Conservation (phyloP, 257 asterid species). For the Nyctanthes arbortristis region DNA sequence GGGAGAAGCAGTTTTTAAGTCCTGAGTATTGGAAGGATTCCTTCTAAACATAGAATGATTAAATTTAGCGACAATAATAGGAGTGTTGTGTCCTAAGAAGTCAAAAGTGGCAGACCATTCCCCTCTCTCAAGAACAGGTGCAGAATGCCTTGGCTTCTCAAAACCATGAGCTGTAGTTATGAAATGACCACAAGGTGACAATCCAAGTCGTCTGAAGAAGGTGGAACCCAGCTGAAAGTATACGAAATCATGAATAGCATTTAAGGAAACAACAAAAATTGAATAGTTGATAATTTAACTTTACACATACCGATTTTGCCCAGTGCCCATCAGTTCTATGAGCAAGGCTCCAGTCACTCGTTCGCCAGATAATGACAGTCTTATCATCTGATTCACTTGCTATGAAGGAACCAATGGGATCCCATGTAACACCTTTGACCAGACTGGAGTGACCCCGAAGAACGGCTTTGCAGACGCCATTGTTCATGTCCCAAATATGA, state of each 20-base stretch:
- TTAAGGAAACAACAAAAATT: neutral
- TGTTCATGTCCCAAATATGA: constrained; percentile 95
- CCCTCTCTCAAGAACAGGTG: constrained; percentile 99
- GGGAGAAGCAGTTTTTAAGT: constrained; percentile 53
- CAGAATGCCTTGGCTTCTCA: constrained; percentile 99
- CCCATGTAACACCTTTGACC: constrained; percentile 98
- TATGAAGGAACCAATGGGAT: constrained; percentile 97
- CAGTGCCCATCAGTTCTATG: constrained; percentile 99
- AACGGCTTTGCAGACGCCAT: constrained; percentile 89
- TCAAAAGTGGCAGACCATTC: constrained; percentile 99
- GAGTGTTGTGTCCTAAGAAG: constrained; percentile 97
- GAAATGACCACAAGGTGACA: constrained; percentile 99
- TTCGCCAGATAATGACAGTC: constrained; percentile 98
- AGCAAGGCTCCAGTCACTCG: constrained; percentile 98
- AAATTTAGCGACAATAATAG: constrained; percentile 88
- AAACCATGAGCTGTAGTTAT: constrained; percentile 97
- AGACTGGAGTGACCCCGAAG: constrained; percentile 95
- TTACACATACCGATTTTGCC: constrained; percentile 93
- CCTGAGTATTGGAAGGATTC: constrained; percentile 50
- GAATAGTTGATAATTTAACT: neutral
- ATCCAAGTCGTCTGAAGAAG: constrained; percentile 97
- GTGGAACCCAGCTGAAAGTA: constrained; percentile 90
- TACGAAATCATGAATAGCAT: constrained; percentile 17
- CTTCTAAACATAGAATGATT: constrained; percentile 92
- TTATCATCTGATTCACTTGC: constrained; percentile 99